Conservation (phyloP, 768 basidiomycete genomes). For the Boletus reticulatus region DNA sequence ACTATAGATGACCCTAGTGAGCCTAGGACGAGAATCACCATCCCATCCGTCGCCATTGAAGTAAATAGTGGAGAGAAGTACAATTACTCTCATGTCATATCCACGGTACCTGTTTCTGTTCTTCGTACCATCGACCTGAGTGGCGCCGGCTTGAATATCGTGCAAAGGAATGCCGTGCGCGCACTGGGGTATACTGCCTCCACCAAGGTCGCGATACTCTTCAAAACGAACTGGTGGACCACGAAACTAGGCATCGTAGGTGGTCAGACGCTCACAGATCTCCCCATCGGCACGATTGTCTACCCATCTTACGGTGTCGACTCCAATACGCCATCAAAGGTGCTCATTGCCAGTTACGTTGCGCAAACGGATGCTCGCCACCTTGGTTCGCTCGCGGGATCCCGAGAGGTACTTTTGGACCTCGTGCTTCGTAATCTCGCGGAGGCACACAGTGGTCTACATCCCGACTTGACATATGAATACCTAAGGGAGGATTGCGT, state of each 20-base stretch:
- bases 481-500: not conserved
- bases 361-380: not conserved
- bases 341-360: conserved; percentile 6
- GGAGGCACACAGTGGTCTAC: not conserved
- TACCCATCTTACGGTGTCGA: conserved; percentile 9
- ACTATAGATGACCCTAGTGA: not conserved
- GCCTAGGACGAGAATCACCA: not conserved
- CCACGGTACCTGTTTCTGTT: conserved; percentile 3
- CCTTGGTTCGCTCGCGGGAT: not conserved
- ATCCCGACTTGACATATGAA: conserved; percentile 4
- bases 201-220: conserved; percentile 6
- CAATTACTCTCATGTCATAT: conserved; percentile 9
- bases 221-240: conserved; percentile 15
- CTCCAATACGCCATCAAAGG: conserved; percentile 7
- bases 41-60: conserved; percentile 5
- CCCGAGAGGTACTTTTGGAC: not conserved
- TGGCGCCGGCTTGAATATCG: conserved; percentile 1
- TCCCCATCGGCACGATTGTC: conserved; percentile 4
- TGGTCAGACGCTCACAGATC: conserved; percentile 11
- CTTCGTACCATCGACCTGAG: conserved; percentile 6
- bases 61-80: conserved; percentile 5
- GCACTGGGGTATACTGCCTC: not conserved
- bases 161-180: conserved; percentile 7
- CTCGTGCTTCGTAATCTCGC: conserved; percentile 8
- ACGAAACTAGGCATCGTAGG: conserved; percentile 8